A percentile compares a stretch with the other conserved stretches of the same genome.
Conservation (phyloP, 305 asterid genomes). For the Nicotiana rustica region DNA sequence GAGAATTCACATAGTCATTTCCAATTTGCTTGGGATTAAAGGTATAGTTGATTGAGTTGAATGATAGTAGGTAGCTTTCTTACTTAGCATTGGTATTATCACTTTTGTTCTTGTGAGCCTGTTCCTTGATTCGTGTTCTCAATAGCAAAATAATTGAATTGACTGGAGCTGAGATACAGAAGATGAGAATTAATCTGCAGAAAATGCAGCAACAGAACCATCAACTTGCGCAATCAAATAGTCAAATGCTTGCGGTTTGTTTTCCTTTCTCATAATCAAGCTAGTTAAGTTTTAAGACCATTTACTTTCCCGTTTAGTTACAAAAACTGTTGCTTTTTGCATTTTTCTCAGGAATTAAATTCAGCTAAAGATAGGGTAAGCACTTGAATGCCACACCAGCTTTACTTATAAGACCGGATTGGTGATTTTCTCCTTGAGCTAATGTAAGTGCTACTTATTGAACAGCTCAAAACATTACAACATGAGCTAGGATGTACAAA, state of each 20-base stretch:
- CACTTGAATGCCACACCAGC: constrained; percentile 18
- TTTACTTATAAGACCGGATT: constrained; percentile 25
- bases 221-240: constrained; percentile 61
- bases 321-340: neutral
- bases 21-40: neutral
- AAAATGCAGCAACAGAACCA: constrained; percentile 71
- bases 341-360: constrained; percentile 69
- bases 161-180: constrained; percentile 67
- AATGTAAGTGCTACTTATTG: constrained; percentile 33
- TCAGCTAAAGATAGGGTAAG: constrained; percentile 73
- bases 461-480: constrained; percentile 64
- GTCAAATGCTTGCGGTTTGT: constrained; percentile 66
- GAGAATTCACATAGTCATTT: neutral
- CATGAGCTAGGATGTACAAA: constrained; percentile 73
- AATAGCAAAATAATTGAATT: constrained; percentile 65
- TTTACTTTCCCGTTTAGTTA: constrained; percentile 26
- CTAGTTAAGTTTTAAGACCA: neutral
- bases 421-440: constrained; percentile 10
- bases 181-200: constrained; percentile 57
- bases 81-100: neutral
- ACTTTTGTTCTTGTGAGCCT: constrained; percentile 18
- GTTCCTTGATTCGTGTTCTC: constrained; percentile 46
- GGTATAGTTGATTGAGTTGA: constrained; percentile 8
- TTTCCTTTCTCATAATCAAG: constrained; percentile 18
- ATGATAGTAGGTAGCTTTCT: neutral